Base-by-base conservation (phyloP, 2,329 filamentous ascomycete genomes). In the Curvularia sp. region DNA sequence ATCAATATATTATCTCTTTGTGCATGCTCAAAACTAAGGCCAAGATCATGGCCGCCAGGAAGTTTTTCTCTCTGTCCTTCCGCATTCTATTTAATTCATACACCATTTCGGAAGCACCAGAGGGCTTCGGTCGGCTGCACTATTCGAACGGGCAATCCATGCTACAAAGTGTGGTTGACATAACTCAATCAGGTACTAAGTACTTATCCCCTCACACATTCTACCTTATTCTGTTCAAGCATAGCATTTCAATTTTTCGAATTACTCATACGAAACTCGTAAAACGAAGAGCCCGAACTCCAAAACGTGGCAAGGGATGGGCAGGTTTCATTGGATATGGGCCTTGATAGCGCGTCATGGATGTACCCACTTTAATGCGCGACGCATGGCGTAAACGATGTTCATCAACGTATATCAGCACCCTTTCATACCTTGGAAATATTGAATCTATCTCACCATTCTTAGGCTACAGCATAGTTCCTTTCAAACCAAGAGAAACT, bases 351-450 rank as follows among this genome's bases (percentile, higher is more conserved):
- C 43, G 27, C 32, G 54, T 41, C 54, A 53, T 57, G 36, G 34
- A 49, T n/a, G 54, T 48, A 57, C 43, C 49, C 47, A 27, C 25
- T 48, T 28, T 12, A 23, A 27, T 42, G 21, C 39, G 39, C 12
- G 19, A 25, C 25, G 5, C 4, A 42, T n/a, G 39, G 19, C 12
- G 10, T 23, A 15, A 42, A 19, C 6, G 4, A 23, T 25, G 19
- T 42, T 15, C 10, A 23, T 27, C 12, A 2, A 23, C 13, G 15
- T 25, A 42, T 42, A 42, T 42, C 2, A 42, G 10, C 5, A 15
- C 5, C 10, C 5, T 25, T 4, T 23, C 13, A 15, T 46, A 8
- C 42, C n/a, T 19, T 7, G 25, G 8, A 7, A 28, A 30, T 5
- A 6, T 12, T 45, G 7, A 19, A 10, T 13, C 9, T 30, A 28